A percentile compares a stretch with the other conserved stretches of the same genome.
These are phyloP conservation scores for Tephrocybe sp. DNA, from an alignment of 768 basidiomycete species.

Conservation along the genomic window DNA sequence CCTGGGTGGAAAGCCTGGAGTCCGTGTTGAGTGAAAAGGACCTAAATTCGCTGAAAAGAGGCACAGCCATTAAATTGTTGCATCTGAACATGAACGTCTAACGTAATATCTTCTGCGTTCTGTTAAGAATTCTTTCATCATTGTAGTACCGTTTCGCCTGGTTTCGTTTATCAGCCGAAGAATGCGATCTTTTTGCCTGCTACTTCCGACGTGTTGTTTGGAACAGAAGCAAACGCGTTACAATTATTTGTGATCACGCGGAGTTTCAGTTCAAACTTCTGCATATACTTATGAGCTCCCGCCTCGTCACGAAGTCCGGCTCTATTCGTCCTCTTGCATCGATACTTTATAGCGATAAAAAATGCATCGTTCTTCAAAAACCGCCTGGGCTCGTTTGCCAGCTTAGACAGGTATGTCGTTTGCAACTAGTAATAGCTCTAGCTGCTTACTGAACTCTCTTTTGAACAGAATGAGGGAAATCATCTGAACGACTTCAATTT, in stretches of 20 bases:
- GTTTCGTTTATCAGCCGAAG: too few relatives aligned
- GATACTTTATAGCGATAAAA: slow-evolving; percentile 52
- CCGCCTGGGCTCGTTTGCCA: slow-evolving; percentile 61
- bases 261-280: neutral
- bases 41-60: slow-evolving; percentile 25
- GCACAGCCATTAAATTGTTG: slow-evolving; percentile 27
- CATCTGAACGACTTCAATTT: slow-evolving; percentile 29
- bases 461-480: slow-evolving; percentile 1
- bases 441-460: neutral
- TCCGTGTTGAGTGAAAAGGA: slow-evolving; percentile 20
- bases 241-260: neutral
- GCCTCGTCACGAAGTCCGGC: too few relatives aligned
- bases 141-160: too few relatives aligned
- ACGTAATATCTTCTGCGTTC: too few relatives aligned
- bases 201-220: slow-evolving; percentile 1
- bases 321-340: neutral
- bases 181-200: too few relatives aligned
- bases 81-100: slow-evolving; percentile 23
- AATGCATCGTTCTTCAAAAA: slow-evolving; percentile 59
- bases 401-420: slow-evolving; percentile 17
- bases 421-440: too few relatives aligned
- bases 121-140: too few relatives aligned
- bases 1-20: slow-evolving; percentile 26
- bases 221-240: neutral
- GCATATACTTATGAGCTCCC: too few relatives aligned